Evolutionary conservation across 805 yeast species (phyloP).

Genomic region (Candida incommunis): DNA sequence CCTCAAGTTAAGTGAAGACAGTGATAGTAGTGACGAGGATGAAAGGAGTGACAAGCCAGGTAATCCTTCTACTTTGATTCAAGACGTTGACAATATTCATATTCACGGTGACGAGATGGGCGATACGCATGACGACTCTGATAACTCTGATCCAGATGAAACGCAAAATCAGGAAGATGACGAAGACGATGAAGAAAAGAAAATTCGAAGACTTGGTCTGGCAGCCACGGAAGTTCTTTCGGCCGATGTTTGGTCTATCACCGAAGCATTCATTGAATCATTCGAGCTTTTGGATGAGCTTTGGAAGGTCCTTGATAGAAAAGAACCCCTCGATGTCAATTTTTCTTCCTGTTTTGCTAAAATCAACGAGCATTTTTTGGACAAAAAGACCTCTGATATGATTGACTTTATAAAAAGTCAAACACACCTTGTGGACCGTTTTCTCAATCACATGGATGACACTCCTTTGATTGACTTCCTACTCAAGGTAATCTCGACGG

Average conservation of each 20-base stretch:
- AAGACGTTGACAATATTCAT: constrained; percentile 12
- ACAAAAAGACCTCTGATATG: constrained; percentile 77
- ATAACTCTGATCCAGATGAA: constrained; percentile 8
- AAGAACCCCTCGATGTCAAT: constrained; percentile 53
- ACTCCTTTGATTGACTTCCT: constrained; percentile 92
- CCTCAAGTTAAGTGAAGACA: constrained; percentile 7
- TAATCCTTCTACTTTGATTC: constrained; percentile 16
- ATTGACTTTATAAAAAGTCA: constrained; percentile 54
- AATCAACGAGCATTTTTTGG: constrained; percentile 77
- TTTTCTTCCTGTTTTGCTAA: constrained; percentile 83
- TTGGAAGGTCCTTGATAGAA: constrained; percentile 68
- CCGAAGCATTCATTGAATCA: constrained; percentile 78
- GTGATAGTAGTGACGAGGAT: not conserved
- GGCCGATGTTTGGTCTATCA: constrained; percentile 87
- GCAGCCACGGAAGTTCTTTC: constrained; percentile 75
- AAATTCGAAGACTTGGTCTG: constrained; percentile 30
- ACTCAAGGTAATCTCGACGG: constrained; percentile 80
- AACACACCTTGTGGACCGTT: constrained; percentile 58
- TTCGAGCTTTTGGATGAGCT: constrained; percentile 47
- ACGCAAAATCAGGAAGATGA: constrained; percentile 18
- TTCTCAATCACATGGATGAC: constrained; percentile 75
- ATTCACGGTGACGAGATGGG: constrained; percentile 8
- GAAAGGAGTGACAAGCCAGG: constrained; percentile 17
- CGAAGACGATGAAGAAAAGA: constrained; percentile 3
- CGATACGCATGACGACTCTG: constrained; percentile 9